Evolutionary conservation across 2,329 filamentous ascomycete genomes (phyloP).

Genomic region (Phialophora macrospora): DNA sequence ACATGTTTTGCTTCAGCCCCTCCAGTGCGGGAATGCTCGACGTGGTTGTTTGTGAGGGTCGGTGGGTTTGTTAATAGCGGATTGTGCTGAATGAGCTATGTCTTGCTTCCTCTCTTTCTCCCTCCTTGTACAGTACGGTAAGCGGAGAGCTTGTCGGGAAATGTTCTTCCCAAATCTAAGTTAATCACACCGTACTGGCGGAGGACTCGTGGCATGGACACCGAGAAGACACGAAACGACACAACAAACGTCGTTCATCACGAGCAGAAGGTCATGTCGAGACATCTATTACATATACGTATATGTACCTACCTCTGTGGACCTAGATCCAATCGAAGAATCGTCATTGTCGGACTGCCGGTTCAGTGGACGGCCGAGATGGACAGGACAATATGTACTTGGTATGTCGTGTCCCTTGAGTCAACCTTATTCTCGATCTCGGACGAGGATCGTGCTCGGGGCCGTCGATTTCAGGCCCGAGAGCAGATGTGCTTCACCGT

Average conservation of each 20-base stretch:
- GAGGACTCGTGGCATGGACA: not conserved
- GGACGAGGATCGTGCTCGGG: not conserved
- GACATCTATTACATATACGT: not conserved
- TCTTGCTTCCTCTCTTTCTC: not conserved
- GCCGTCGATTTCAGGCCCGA: not conserved
- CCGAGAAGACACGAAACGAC: not conserved
- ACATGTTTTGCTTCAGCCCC: slow-evolving; percentile 25
- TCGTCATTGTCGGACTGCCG: not conserved
- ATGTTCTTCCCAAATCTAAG: not conserved
- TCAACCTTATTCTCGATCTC: not conserved
- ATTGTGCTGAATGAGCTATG: not conserved
- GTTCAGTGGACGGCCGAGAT: not conserved
- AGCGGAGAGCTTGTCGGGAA: not conserved
- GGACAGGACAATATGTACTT: not conserved
- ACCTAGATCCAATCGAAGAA: not conserved
- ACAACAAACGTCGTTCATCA: not conserved
- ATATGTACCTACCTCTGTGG: not conserved
- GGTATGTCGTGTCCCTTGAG: not conserved
- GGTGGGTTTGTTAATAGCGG: not conserved
- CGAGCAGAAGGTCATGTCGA: not conserved
- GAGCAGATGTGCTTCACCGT: not conserved
- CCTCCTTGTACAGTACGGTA: not conserved
- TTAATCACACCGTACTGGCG: too few species aligned
- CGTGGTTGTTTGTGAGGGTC: not conserved
- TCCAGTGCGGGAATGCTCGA: not conserved